phyloP scores from a whole-genome alignment of 345 rosid genomes.

The Salix purpurea region DNA sequence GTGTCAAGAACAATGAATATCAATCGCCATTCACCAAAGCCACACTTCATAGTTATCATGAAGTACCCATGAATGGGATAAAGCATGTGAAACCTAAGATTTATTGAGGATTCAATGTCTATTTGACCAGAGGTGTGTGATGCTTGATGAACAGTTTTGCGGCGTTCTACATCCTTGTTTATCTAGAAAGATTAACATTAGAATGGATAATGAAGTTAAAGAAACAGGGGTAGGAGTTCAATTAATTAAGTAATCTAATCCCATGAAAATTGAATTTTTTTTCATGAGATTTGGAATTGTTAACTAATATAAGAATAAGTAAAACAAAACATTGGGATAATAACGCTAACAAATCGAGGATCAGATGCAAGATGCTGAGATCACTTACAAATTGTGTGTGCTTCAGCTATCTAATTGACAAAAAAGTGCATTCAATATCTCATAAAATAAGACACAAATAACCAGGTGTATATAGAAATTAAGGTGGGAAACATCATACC shows the following conservation, averaged over 20 bases:
- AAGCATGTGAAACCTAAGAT: neutral
- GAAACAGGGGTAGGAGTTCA: neutral
- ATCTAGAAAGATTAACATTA: neutral
- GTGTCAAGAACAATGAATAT: neutral
- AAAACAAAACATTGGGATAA: neutral
- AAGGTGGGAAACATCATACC: constrained; percentile 45
- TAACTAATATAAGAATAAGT: neutral
- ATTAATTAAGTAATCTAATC: neutral
- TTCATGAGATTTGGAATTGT: neutral
- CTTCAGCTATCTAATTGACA: too few species aligned
- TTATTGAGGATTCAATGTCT: neutral
- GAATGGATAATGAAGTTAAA: neutral
- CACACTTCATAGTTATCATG: neutral
- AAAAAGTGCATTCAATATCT: too few species aligned
- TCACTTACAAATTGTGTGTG: too few species aligned
- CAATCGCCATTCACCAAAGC: neutral
- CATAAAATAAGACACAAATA: too few species aligned
- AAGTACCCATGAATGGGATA: neutral
- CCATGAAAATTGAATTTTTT: neutral
- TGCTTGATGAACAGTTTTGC: neutral
- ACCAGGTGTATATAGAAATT: neutral
- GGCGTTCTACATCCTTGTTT: neutral
- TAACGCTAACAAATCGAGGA: neutral
- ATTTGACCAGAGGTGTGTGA: neutral
- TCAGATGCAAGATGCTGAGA: neutral